Conservation (phyloP, 805 yeast species). For the Kluyveromyces lactis region DNA sequence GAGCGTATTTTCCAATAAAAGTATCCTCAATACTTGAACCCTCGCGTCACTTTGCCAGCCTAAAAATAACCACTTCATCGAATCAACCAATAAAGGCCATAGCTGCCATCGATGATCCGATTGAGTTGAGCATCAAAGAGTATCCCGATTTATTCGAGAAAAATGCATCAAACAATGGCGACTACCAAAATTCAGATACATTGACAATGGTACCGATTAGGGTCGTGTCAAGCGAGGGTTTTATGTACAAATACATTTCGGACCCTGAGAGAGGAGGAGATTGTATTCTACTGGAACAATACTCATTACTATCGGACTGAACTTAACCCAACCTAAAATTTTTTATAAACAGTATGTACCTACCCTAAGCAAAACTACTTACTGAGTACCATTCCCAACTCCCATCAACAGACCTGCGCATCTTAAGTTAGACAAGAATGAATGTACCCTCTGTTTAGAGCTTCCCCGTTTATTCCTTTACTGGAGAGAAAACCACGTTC, state of each 20-base stretch:
- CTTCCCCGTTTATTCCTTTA: too few relatives aligned
- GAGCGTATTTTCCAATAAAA: slow-evolving; percentile 70
- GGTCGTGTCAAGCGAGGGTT: slow-evolving; percentile 77
- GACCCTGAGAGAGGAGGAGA: slow-evolving; percentile 92
- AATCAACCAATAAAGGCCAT: slow-evolving; percentile 15
- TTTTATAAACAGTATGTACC: too few relatives aligned
- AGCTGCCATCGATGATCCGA: slow-evolving; percentile 30
- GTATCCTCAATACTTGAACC: slow-evolving; percentile 83
- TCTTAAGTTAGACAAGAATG: too few relatives aligned
- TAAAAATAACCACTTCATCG: slow-evolving; percentile 53
- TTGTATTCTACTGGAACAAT: slow-evolving; percentile 70
- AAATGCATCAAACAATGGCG: slow-evolving; percentile 1
- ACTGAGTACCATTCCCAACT: too few relatives aligned
- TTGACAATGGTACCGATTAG: slow-evolving; percentile 37
- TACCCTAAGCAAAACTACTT: too few relatives aligned
- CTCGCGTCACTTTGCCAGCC: slow-evolving; percentile 81
- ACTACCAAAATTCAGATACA: slow-evolving; percentile 4
- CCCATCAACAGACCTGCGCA: too few relatives aligned
- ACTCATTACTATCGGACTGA: slow-evolving; percentile 34
- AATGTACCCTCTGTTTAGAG: too few relatives aligned
- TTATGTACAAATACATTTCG: slow-evolving; percentile 68
- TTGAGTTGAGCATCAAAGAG: slow-evolving; percentile 19
- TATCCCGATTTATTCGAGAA: slow-evolving; percentile 24
- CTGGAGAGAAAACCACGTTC: too few relatives aligned
- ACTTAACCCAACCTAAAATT: too few relatives aligned